Base-by-base conservation (phyloP, 2,329 filamentous ascomycete genomes). In the Neofusicoccum ribis region DNA sequence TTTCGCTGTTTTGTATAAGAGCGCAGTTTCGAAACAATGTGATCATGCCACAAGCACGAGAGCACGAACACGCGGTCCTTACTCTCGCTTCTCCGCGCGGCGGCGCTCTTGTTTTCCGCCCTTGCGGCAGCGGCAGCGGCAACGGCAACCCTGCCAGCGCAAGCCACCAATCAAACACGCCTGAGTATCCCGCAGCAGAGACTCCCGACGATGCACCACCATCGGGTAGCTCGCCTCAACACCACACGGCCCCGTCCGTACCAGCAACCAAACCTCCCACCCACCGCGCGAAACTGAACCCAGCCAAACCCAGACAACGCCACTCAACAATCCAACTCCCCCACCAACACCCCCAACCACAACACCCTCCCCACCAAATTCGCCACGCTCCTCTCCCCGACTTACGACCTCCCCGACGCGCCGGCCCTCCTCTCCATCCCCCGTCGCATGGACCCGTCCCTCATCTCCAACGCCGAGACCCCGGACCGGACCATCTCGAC, bases 401-500 rank as follows among this genome's bases (percentile, higher is more conserved):
- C 17, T 11, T 49, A 20, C 46, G 17, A 12, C 5, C 20, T 17
- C 46, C 46, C 27, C 46, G 17, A 49, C 20, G 46, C 46, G 5
- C 46, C 27, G 23, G 9, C 17, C 46, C 8, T 11, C 46, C 46
- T 49, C 9, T 23, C 9, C 46, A 8, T 4, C 11, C 5, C 46
- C 20, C 9, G 4, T 17, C 20, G 8, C 20, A 20, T n/a, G 7
- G 11, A 5, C 46, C 17, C 4, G 1, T 20, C 46, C 23, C 17
- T 49, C 46, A 49, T 20, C 23, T 3, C 46, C 1, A 31, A 0
- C 27, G 1, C 27, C 27, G 27, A 5, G 5, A 31, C 27, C 5
- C 27, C 6, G 1, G 27, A 31, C 27, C 27, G 1, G 5, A 3
- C 1, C 5, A 31, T 5, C 3, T 78, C 76, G 0, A 65, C 68